phyloP scores from a whole-genome alignment of 2,329 filamentous ascomycete species.

The Verticillium isaacii region DNA sequence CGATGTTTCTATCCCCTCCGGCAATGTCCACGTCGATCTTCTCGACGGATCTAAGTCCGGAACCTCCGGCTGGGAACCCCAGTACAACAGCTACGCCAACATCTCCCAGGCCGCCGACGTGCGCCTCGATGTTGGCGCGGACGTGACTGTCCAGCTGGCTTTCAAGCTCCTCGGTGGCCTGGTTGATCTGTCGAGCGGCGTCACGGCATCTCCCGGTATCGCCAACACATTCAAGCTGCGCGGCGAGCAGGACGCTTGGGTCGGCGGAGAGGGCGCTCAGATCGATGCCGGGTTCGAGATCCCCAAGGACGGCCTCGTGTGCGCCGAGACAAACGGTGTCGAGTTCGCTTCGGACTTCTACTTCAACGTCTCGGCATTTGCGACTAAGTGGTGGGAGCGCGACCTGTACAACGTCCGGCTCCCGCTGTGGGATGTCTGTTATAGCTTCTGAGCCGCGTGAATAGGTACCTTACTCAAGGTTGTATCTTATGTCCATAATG shows the following conservation, averaged over 20 bases:
- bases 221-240: conserved; percentile 27
- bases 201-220: conserved; percentile 30
- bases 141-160: conserved; percentile 32
- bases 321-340: conserved; percentile 17
- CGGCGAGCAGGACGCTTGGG: conserved; percentile 17
- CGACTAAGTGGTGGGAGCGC: conserved; percentile 18
- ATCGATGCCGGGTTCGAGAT: conserved; percentile 6
- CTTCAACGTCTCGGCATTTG: conserved; percentile 20
- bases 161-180: conserved; percentile 28
- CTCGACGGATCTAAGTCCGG: conserved; percentile 20
- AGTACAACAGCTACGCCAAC: conserved; percentile 27
- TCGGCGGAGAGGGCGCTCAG: conserved; percentile 6
- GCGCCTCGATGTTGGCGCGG: conserved; percentile 24
- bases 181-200: conserved; percentile 30
- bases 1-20: conserved; percentile 25
- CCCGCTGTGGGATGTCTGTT: conserved; percentile 11
- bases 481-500: background rate
- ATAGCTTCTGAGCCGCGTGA: conserved; percentile 2
- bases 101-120: conserved; percentile 25
- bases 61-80: conserved; percentile 29
- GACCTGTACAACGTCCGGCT: conserved; percentile 15
- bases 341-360: conserved; percentile 19
- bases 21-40: conserved; percentile 33
- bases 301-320: conserved; percentile 12
- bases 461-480: too few relatives aligned